These are phyloP conservation scores for Alternaria sp. DNA, from an alignment of 2,329 filamentous ascomycete genomes.

Conservation along the genomic window DNA sequence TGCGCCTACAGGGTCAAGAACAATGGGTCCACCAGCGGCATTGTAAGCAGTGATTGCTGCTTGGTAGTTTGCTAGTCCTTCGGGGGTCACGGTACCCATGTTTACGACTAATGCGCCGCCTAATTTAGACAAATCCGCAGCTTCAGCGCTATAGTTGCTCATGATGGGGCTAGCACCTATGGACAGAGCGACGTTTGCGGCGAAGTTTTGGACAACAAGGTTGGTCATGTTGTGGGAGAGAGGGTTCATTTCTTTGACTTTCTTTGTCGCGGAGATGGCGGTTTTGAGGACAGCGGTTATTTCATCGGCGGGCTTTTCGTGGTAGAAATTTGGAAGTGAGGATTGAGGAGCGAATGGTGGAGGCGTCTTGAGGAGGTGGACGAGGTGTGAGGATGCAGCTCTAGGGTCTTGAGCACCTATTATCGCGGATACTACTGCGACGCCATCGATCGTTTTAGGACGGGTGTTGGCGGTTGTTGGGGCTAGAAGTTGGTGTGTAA, in stretches of 20 bases:
- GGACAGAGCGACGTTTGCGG: slow-evolving; percentile 86
- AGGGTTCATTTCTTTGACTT: slow-evolving; percentile 70
- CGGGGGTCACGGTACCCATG: slow-evolving; percentile 89
- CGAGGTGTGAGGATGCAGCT: slow-evolving; percentile 67
- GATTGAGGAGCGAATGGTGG: slow-evolving; percentile 36
- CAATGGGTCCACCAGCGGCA: slow-evolving; percentile 72
- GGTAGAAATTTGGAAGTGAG: slow-evolving; percentile 25
- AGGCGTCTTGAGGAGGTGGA: slow-evolving; percentile 59
- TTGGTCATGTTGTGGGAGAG: slow-evolving; percentile 98
- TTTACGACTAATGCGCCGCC: slow-evolving; percentile 87
- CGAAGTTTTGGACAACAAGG: slow-evolving; percentile 92
- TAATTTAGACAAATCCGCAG: slow-evolving; percentile 77
- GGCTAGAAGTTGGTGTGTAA: slow-evolving; percentile 73
- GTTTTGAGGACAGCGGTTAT: slow-evolving; percentile 26
- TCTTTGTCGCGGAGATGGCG: slow-evolving; percentile 60
- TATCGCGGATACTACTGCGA: slow-evolving; percentile 90
- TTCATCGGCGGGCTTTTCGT: slow-evolving; percentile 27
- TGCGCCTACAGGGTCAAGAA: slow-evolving; percentile 90
- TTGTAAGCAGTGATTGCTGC: slow-evolving; percentile 86
- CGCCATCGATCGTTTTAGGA: slow-evolving; percentile 73
- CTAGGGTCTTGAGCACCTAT: slow-evolving; percentile 75
- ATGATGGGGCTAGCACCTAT: slow-evolving; percentile 93
- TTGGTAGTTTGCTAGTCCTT: slow-evolving; percentile 74
- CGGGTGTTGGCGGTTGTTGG: slow-evolving; percentile 31
- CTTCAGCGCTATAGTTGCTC: slow-evolving; percentile 87